These are phyloP conservation scores for Aspergillus biplanus DNA, from an alignment of 495 filamentous ascomycete species.

Conservation along the genomic window DNA sequence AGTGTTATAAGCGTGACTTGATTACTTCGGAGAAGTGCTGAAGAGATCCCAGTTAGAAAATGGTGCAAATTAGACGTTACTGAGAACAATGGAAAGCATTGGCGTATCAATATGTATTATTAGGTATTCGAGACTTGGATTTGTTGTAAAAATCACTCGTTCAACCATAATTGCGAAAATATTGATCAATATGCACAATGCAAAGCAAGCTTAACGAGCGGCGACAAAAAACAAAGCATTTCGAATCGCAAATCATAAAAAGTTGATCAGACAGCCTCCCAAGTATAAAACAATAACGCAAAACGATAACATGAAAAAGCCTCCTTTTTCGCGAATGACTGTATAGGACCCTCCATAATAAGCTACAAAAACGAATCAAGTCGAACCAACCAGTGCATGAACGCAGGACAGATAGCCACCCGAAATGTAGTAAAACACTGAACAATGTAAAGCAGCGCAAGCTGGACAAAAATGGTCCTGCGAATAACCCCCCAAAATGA, in stretches of 20 bases:
- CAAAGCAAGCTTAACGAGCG: conserved; percentile 11
- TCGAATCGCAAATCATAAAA: conserved; percentile 25
- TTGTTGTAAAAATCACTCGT: conserved; percentile 3
- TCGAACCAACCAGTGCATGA: conserved; percentile 22
- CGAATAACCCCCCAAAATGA: conserved; percentile 22
- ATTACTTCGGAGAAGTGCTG: too few relatives aligned
- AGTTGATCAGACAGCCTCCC: conserved; percentile 56
- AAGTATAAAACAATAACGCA: conserved; percentile 26
- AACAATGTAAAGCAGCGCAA: conserved; percentile 23
- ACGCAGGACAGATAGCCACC: conserved; percentile 36
- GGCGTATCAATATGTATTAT: too few relatives aligned
- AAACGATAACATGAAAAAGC: conserved; percentile 19
- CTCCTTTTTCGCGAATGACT: conserved; percentile 30
- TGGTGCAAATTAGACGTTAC: too few relatives aligned
- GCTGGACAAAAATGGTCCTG: conserved; percentile 37
- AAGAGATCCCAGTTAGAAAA: too few relatives aligned
- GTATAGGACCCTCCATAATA: conserved; percentile 21
- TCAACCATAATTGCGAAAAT: conserved; percentile 6
- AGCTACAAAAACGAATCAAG: conserved; percentile 10
- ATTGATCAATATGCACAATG: conserved; percentile 25
- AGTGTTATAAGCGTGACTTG: too few relatives aligned
- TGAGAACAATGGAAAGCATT: too few relatives aligned
- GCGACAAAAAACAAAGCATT: conserved; percentile 1
- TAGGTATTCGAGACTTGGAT: background rate
- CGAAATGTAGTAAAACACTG: conserved; percentile 30